Evolutionary conservation across 2,329 filamentous ascomycete genomes (phyloP), one percentile per base, ranked within the genome.

Genomic region (Aschersonia sp.): DNA sequence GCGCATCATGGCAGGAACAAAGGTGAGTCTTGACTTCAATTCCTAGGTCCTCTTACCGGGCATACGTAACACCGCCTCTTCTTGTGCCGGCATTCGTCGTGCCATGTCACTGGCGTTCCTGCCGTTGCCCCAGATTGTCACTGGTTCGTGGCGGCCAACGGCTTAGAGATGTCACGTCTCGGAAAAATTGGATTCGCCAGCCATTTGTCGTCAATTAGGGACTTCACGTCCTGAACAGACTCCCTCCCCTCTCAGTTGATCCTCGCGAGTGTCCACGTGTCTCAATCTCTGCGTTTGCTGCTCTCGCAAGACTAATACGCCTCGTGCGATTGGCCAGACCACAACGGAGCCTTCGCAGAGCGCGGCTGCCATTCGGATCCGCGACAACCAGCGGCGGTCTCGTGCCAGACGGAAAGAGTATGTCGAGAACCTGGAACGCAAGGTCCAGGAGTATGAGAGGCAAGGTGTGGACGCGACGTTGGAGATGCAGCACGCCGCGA

Each of bases 401-500:
- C 67, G 74, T 37, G 71, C 69, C 31, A 71, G 73, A 39, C 69
- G 66, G 32, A 70, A 69, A 50, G 72, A 73, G 51, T 70, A 71
- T 49, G 59, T 76, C 48, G 65, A 69, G 45, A 63, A 64, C 11
- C 61, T 79, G 50, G 70, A 74, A 55, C 60, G 55, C 29, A 65
- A 66, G 42, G 51, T 77, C 35, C 63, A 63, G 22, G 68, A 70
- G 31, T 71, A 69, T 55, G 71, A 76, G 59, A 59, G 58, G n/a
- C 63, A 59, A 5, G 73, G 69, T 29, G 64, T 71, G 12, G 63
- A 68, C 47, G 74, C 74, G 5, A 71, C 70, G 3, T 54, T 70
- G 9, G 70, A 73, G 55, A 73, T 79, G 68, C 75, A 78, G 57
- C 64, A 63, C 31, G 71, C 70, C 1, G 74, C 74, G 5, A 66